Base-by-base conservation (phyloP, 2,329 filamentous ascomycete genomes). In the Beauveria sp. region DNA sequence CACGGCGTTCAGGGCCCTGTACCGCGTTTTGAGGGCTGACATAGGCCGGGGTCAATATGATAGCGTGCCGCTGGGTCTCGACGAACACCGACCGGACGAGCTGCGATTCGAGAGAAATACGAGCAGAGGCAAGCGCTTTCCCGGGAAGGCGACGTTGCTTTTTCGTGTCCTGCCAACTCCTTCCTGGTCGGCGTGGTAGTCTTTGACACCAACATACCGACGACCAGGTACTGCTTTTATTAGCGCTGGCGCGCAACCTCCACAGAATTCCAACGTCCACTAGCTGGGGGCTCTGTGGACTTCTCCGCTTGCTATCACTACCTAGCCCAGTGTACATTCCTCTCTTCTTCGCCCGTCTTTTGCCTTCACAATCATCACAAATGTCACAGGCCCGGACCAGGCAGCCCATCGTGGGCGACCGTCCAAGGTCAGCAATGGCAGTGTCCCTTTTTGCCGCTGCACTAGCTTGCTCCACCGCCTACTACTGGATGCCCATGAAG, bases 1-100 rank as follows among this genome's bases (percentile, higher is more conserved):
- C 38, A 52, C 40, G 59, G 66, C 16, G 63, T 60, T 26, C 62
- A 56, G 31, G 53, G 61, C 34, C 38, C 45, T 52, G 55, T 42
- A n/a, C 28, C 38, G 42, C 43, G 59, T 48, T 45, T 60, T 48
- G 42, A 28, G 42, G 61, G 49, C 20, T 5, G 48, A 46, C 20
- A 12, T 12, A 2, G 24, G 49, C 7, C 46, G 46, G 14, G 49
- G 38, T 3, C n/a, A 14, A 2, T 60, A 60, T 28, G 38, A 45
- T 26, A 28, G 57, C 34, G 24, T 60, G 38, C 57, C 57, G n/a
- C 40, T 52, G 24, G 57, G 49, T 18, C 18, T 52, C 12, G 48
- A 60, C n/a, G 57, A 60, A 14, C 26, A 14, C 26, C 10, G 38
- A 22, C 10, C 38, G 18, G 48, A 43, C 10, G 48, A 60, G 57